Conservation (phyloP, 345 rosid genomes). For the Lepidium aucheri region DNA sequence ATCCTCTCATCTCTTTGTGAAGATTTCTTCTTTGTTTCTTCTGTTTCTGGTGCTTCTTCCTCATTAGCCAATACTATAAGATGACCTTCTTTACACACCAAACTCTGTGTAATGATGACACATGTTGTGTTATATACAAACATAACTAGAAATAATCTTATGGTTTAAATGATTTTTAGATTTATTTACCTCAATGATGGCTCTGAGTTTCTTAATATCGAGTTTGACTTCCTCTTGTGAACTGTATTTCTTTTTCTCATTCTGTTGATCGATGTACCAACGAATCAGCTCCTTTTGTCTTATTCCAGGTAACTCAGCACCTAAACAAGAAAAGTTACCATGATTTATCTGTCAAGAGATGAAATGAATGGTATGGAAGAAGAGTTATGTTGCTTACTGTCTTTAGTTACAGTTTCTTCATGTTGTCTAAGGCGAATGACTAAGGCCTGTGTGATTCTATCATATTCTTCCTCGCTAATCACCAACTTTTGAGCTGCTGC, state of each 20-base stretch:
- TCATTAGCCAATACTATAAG: constrained; percentile 80
- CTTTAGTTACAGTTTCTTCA: constrained; percentile 62
- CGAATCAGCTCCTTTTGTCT: constrained; percentile 72
- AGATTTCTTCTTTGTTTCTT: constrained; percentile 36
- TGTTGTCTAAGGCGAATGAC: constrained; percentile 85
- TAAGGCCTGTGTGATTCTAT: constrained; percentile 73
- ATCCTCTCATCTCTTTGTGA: constrained; percentile 66
- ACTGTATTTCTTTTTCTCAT: constrained; percentile 68
- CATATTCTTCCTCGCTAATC: constrained; percentile 81
- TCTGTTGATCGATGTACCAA: constrained; percentile 89
- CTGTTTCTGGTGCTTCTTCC: constrained; percentile 35
- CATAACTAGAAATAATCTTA: not conserved
- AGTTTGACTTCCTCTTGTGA: constrained; percentile 57
- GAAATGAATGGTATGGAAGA: not conserved
- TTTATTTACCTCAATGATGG: constrained; percentile 68
- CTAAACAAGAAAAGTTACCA: constrained; percentile 23
- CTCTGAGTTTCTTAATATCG: constrained; percentile 60
- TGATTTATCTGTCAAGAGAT: not conserved
- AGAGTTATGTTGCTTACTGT: constrained; percentile 38
- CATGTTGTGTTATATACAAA: not conserved
- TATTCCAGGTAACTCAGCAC: constrained; percentile 73
- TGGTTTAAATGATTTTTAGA: not conserved
- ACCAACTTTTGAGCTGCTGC: constrained; percentile 45
- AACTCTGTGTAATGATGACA: constrained; percentile 43
- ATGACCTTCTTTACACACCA: constrained; percentile 80